These are phyloP conservation scores for Chaetoscypha palmicola DNA, from an alignment of 2,329 filamentous ascomycete species.

Conservation along the genomic window DNA sequence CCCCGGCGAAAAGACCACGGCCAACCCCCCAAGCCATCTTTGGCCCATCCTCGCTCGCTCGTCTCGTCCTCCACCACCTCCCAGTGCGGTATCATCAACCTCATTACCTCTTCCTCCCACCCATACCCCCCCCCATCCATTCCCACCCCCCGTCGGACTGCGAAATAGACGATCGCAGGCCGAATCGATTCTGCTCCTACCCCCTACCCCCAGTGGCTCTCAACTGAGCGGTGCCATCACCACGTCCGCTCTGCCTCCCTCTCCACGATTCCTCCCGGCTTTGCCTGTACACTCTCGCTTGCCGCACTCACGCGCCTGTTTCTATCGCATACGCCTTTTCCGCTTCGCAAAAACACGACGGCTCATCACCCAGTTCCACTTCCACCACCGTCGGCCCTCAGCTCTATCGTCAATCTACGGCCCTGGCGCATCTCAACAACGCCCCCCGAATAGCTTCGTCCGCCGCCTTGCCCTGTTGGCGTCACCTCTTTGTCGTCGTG, in stretches of 20 bases:
- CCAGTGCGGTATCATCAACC: neutral
- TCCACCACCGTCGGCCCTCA: constrained; percentile 12
- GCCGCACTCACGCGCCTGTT: constrained; percentile 19
- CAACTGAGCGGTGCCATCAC: neutral
- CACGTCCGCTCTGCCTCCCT: neutral
- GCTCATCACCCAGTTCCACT: constrained; percentile 8
- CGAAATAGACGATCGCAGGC: constrained; percentile 9
- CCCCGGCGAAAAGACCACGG: too few species aligned
- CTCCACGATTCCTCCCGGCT: too few species aligned
- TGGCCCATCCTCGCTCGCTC: too few species aligned
- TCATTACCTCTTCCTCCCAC: neutral
- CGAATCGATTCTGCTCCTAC: neutral
- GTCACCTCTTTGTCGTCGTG: neutral
- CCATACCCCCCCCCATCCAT: neutral
- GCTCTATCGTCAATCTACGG: constrained; percentile 16
- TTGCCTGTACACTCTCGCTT: constrained; percentile 15
- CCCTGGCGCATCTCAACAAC: constrained; percentile 11
- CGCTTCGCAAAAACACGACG: constrained; percentile 9
- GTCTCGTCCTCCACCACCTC: too few species aligned
- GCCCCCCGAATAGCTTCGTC: neutral
- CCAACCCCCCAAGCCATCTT: neutral
- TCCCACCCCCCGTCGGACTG: too few species aligned
- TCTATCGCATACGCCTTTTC: constrained; percentile 18
- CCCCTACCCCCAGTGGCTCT: neutral
- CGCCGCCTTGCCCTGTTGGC: neutral